phyloP scores from a whole-genome alignment of 106 monocot genomes.

The Hemerocallis citrina region DNA sequence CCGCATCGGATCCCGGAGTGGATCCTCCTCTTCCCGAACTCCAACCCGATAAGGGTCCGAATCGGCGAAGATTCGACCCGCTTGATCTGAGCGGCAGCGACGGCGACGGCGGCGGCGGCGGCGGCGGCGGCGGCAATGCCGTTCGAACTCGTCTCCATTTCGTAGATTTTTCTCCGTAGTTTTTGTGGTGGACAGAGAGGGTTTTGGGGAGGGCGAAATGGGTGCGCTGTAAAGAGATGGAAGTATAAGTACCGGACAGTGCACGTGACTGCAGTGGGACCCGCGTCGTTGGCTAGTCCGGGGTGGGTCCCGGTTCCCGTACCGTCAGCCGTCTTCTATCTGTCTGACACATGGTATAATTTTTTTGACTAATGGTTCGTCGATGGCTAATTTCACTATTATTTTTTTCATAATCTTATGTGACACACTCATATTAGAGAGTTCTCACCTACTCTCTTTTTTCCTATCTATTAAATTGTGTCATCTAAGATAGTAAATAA shows the following conservation, averaged over 20 bases:
- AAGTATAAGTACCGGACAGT: neutral
- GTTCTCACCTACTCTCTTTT: too few species aligned
- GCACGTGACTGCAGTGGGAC: neutral
- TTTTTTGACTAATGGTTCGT: too few species aligned
- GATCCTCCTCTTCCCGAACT: constrained; percentile 1
- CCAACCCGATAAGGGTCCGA: neutral
- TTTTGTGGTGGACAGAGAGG: neutral
- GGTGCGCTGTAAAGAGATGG: neutral
- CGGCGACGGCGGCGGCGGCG: constrained; percentile 5
- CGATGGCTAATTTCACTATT: too few species aligned
- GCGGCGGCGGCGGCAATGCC: constrained; percentile 10
- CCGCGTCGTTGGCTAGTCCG: neutral
- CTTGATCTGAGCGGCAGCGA: neutral
- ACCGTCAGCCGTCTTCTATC: too few species aligned
- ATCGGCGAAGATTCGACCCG: neutral
- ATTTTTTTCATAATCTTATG: too few species aligned
- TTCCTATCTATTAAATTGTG: too few species aligned
- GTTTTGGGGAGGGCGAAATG: neutral
- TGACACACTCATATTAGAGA: too few species aligned
- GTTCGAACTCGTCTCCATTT: constrained; percentile 43
- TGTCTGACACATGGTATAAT: too few species aligned
- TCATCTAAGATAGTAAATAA: too few species aligned
- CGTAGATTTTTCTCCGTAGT: neutral
- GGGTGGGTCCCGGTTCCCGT: too few species aligned
- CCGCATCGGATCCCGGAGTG: constrained; percentile 14